Evolutionary conservation across 2,329 filamentous ascomycete species (phyloP).

Genomic region (Ceratocystis cacaofunesta): DNA sequence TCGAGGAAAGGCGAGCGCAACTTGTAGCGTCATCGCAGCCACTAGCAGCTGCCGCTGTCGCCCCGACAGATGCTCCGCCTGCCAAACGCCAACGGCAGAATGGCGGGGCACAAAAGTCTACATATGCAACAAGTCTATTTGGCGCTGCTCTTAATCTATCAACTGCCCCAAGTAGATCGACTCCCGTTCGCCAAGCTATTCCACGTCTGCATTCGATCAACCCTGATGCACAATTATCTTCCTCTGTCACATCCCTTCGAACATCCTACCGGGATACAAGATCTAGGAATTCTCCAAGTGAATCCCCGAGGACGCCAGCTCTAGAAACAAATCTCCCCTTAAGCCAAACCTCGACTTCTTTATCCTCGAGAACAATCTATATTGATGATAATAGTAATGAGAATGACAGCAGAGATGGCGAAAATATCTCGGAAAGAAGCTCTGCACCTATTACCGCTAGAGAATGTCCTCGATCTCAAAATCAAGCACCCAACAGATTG

Average conservation of each 20-base stretch:
- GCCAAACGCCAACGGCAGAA: slow-evolving; percentile 19
- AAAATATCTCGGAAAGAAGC: too few species aligned
- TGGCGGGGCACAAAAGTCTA: slow-evolving; percentile 27
- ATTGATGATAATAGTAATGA: background rate
- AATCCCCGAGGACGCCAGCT: background rate
- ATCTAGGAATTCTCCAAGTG: background rate
- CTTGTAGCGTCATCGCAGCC: background rate
- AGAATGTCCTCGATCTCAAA: too few species aligned
- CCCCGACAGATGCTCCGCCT: background rate
- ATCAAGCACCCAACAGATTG: background rate
- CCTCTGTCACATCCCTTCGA: slow-evolving; percentile 4
- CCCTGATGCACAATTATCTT: background rate
- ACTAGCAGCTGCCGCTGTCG: too few species aligned
- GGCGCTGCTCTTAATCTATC: slow-evolving; percentile 31
- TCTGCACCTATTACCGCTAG: too few species aligned
- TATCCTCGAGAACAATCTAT: background rate
- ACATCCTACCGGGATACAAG: slow-evolving; percentile 7
- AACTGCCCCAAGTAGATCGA: background rate
- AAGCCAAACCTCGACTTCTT: background rate
- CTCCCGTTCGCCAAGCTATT: slow-evolving; percentile 4
- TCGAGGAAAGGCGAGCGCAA: slow-evolving; percentile 11
- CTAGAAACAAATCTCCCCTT: background rate
- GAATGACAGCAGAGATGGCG: background rate
- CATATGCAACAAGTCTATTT: slow-evolving; percentile 38
- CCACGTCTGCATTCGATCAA: slow-evolving; percentile 10